These are phyloP conservation scores for Eucalyptus tenuipes DNA, from an alignment of 345 rosid species.

Conservation along the genomic window DNA sequence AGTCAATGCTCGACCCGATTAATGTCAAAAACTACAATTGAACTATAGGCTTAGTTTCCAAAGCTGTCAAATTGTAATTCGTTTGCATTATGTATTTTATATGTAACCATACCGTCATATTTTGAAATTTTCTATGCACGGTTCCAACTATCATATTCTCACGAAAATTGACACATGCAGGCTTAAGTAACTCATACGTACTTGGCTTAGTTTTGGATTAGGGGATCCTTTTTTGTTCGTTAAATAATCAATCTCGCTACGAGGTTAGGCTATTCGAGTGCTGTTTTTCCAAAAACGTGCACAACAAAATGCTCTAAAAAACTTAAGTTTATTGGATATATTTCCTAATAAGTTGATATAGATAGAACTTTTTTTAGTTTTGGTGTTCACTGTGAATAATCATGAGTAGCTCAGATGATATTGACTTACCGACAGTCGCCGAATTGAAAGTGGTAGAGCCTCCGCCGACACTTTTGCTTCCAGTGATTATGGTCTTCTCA, in stretches of 20 bases:
- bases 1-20: neutral
- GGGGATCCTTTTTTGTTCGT: conserved; percentile 6
- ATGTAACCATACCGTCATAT: neutral
- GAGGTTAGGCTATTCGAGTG: neutral
- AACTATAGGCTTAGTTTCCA: neutral
- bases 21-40: neutral
- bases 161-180: neutral
- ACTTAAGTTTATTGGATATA: neutral
- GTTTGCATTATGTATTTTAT: neutral
- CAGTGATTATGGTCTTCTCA: conserved; percentile 66
- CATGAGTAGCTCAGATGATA: neutral
- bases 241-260: neutral
- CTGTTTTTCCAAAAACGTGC: neutral
- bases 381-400: neutral
- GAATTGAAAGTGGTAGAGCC: conserved; percentile 83
- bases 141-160: neutral
- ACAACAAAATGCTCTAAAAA: neutral
- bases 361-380: neutral
- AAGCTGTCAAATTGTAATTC: neutral
- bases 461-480: conserved; percentile 84
- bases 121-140: neutral
- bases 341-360: neutral
- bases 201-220: neutral
- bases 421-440: conserved; percentile 77
- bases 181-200: conserved; percentile 49